Conservation (phyloP, 768 basidiomycete species). For the Atractiella rhizophila region DNA sequence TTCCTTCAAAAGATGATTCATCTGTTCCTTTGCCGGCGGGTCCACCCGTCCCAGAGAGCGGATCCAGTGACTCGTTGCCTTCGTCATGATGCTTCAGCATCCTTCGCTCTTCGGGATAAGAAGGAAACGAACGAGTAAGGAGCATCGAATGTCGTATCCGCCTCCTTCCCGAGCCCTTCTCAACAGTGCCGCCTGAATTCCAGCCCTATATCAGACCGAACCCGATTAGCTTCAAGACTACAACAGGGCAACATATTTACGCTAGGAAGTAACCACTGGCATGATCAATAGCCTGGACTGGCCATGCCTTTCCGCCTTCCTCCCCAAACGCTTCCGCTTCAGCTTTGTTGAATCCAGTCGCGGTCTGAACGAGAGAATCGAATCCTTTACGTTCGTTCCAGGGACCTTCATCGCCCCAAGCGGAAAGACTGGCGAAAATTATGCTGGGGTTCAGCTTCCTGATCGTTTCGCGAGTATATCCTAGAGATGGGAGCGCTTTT, state of each 20-base stretch:
- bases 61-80: constrained; percentile 36
- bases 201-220: constrained; percentile 17
- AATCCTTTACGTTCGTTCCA: constrained; percentile 35
- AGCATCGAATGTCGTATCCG: constrained; percentile 36
- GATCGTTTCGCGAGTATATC: constrained; percentile 28
- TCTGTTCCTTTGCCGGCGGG: constrained; percentile 9
- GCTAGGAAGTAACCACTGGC: constrained; percentile 36
- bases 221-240: neutral
- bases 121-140: constrained; percentile 32
- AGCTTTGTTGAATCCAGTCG: constrained; percentile 34
- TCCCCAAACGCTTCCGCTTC: constrained; percentile 30
- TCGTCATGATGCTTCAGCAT: too few relatives aligned
- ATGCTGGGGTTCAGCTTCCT: constrained; percentile 26
- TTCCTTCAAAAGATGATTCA: neutral
- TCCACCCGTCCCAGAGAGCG: constrained; percentile 30
- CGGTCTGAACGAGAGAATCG: constrained; percentile 40
- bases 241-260: constrained; percentile 7
- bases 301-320: constrained; percentile 24
- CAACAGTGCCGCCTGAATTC: constrained; percentile 33
- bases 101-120: too few relatives aligned
- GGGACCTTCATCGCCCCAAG: constrained; percentile 36
- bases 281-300: constrained; percentile 37
- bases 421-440: constrained; percentile 32
- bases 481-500: constrained; percentile 27
- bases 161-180: constrained; percentile 35